phyloP scores from a whole-genome alignment of 169 alveolate species.

The Eimeria acervulina region DNA sequence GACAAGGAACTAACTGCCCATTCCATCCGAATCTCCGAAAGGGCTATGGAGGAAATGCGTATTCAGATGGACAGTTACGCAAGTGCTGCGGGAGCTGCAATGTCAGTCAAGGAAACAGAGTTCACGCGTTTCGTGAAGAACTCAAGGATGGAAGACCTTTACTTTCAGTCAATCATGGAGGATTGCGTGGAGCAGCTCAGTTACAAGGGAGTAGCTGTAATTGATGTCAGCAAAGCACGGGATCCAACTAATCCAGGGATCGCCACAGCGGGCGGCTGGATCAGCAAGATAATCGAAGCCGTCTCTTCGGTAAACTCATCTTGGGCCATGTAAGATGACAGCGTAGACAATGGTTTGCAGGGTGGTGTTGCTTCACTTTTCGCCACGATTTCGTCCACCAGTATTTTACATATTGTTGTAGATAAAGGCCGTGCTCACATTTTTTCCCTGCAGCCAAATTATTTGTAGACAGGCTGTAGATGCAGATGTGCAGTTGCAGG shows the following conservation, averaged over 20 bases:
- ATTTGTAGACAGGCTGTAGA: neutral
- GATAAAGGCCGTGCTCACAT: neutral
- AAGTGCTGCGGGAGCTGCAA: constrained; percentile 68
- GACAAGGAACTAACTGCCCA: constrained; percentile 62
- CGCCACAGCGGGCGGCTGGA: constrained; percentile 67
- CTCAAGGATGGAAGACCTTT: constrained; percentile 73
- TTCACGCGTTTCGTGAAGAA: constrained; percentile 70
- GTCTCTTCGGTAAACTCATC: constrained; percentile 33
- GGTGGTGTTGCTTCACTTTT: neutral
- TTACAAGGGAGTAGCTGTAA: constrained; percentile 57
- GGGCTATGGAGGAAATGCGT: constrained; percentile 78
- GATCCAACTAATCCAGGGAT: constrained; percentile 67
- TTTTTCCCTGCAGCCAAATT: neutral
- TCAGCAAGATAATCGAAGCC: constrained; percentile 67
- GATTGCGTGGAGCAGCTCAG: constrained; percentile 58
- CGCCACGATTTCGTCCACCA: neutral
- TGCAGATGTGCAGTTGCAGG: neutral
- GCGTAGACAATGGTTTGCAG: neutral
- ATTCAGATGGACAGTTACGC: constrained; percentile 76
- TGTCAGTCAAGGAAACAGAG: constrained; percentile 72
- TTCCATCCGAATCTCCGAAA: constrained; percentile 68
- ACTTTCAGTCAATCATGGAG: constrained; percentile 64
- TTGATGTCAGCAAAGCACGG: constrained; percentile 75
- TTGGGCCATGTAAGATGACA: constrained; percentile 40
- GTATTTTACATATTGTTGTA: neutral